A percentile compares a stretch with the other conserved stretches of the same genome.
phyloP scores from a whole-genome alignment of 2,329 filamentous ascomycete species.

The Teratosphaeria destructans region DNA sequence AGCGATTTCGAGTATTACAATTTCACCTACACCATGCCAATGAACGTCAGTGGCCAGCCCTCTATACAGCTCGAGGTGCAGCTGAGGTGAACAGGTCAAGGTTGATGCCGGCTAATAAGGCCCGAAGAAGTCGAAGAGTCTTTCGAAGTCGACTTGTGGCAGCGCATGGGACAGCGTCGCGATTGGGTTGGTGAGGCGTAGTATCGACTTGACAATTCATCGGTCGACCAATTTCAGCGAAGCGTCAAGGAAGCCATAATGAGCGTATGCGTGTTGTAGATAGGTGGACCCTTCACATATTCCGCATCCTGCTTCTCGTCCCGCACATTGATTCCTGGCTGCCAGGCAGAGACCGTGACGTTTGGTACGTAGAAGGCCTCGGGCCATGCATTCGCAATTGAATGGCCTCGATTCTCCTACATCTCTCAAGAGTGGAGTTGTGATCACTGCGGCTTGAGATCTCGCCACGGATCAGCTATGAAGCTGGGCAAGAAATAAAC shows the following conservation, averaged over 20 bases:
- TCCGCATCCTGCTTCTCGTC: no score
- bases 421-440: neutral
- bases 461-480: constrained; percentile 63
- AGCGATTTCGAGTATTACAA: constrained; percentile 34
- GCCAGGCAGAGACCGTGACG: no score
- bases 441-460: constrained; percentile 22
- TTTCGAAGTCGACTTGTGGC: neutral
- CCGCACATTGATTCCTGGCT: no score
- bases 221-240: no score
- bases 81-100: neutral
- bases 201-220: no score
- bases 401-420: neutral
- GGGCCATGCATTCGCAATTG: neutral
- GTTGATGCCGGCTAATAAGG: neutral
- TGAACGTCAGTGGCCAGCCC: neutral
- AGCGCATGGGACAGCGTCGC: neutral
- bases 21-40: constrained; percentile 27
- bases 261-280: no score
- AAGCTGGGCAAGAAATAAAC: constrained; percentile 61
- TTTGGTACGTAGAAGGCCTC: neutral
- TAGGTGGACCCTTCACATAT: no score
- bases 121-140: neutral
- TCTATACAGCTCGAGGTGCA: neutral
- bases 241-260: no score
- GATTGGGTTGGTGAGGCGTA: no score